A percentile compares a stretch with the other conserved stretches of the same genome.
Evolutionary conservation across 129 eudicot species (phyloP).

Genomic region (Saposhnikovia divaricata): DNA sequence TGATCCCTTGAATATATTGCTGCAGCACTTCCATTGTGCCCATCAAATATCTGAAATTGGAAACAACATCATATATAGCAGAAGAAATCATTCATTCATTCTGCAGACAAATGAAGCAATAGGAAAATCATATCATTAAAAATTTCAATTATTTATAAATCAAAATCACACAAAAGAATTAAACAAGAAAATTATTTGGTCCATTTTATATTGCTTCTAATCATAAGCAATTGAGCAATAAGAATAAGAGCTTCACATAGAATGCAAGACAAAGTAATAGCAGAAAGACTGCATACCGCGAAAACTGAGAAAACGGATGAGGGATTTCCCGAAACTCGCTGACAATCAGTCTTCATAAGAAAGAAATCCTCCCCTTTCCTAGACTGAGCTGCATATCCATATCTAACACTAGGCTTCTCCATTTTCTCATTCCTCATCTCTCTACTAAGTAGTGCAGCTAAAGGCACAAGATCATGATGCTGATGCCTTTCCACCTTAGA

Average conservation of each 20-base stretch:
- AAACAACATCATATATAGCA: neutral
- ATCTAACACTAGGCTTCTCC: conserved; percentile 73
- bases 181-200: neutral
- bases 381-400: conserved; percentile 75
- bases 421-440: conserved; percentile 80
- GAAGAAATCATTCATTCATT: neutral
- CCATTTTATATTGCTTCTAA: neutral
- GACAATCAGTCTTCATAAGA: conserved; percentile 73
- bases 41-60: conserved; percentile 63
- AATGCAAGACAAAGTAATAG: neutral
- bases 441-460: conserved; percentile 70
- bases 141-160: neutral
- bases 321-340: conserved; percentile 54
- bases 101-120: neutral
- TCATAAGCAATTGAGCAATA: neutral
- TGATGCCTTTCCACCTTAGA: conserved; percentile 63
- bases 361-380: conserved; percentile 90
- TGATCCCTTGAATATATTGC: conserved; percentile 74
- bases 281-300: conserved; percentile 42
- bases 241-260: neutral
- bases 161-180: neutral
- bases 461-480: conserved; percentile 61
- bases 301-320: conserved; percentile 73
- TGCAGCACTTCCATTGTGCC: conserved; percentile 94
- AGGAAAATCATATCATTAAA: neutral